Conservation (phyloP, 106 monocot species). For the Acorus gramineus region DNA sequence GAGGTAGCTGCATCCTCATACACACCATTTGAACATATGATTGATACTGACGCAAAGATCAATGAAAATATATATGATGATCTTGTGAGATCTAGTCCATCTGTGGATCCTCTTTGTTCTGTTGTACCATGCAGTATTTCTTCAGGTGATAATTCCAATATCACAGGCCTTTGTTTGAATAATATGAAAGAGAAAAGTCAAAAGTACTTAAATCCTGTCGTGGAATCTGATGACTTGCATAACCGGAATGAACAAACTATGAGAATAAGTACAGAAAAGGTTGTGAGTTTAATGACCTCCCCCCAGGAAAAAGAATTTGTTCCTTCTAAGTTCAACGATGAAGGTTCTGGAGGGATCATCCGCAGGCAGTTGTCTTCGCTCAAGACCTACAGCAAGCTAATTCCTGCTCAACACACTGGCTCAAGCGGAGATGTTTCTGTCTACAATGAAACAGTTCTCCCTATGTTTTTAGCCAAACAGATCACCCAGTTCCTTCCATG, state of each 20-base stretch:
- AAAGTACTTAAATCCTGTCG: constrained; percentile 1
- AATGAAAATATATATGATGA: constrained; percentile 24
- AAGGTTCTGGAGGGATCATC: constrained; percentile 17
- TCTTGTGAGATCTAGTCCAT: constrained; percentile 15
- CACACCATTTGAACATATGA: constrained; percentile 5
- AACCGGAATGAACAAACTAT: constrained; percentile 12
- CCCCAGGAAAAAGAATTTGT: constrained; percentile 1
- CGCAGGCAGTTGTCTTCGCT: constrained; percentile 34
- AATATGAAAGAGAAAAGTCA: not conserved
- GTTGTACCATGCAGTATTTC: constrained; percentile 74
- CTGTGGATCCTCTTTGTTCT: constrained; percentile 63
- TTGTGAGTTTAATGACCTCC: not conserved
- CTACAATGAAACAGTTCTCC: not conserved
- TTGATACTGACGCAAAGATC: constrained; percentile 6
- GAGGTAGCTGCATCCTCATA: constrained; percentile 43
- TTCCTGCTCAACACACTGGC: constrained; percentile 5
- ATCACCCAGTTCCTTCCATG: no score
- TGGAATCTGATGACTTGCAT: constrained; percentile 6
- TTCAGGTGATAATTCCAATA: constrained; percentile 11
- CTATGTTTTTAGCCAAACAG: no score
- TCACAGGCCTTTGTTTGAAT: no score
- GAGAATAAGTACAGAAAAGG: constrained; percentile 1
- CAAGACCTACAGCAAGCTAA: constrained; percentile 33
- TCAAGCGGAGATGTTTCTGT: not conserved
- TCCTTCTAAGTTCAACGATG: constrained; percentile 6